Base-by-base conservation (phyloP, 768 basidiomycete genomes). In the Multifurca ochricompacta region DNA sequence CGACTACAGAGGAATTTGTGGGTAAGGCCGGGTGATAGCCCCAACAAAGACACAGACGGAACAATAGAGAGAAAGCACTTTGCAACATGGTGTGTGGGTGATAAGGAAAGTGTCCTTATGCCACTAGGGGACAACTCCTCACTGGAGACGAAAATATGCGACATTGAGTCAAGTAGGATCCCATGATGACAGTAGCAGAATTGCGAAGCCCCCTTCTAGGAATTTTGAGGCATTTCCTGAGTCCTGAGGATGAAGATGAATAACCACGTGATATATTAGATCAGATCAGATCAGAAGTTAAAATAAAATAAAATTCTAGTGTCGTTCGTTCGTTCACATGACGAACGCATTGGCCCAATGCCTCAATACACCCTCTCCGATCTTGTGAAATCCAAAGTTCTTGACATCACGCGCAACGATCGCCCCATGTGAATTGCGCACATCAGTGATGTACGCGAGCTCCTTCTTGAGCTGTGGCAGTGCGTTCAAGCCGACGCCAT, bases 391-490 rank as follows among this genome's bases (percentile, higher is more conserved):
- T 59, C 76, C 70, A 64, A 85, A 86, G 30, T 73, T 69, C 63
- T 81, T 73, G 51, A 80, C 66, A 58, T 90, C 87, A 40, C 89
- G 73, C 65, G 77, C 81, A 9, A 91, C 71, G 58, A 92, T 84
- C 53, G 79, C 71, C 4, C 76, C 86, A 68, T 92, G 89, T 25
- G 86, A 70, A 62, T 90, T 90, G 35, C 68, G 64, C 21, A 82
- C 73, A 1, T 69, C 69, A 18, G 73, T 68, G 60, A 91, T 82
- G 64, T 79, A 88, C 18, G 78, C 85, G 18, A 78, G 66, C 60
- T 86, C 77, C 68, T 91, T 91, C 71, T 80, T 75, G 43, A 91
- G 64, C 28, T 72, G 68, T 0, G 87, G 85, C 10, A 91, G 75
- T 39, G 70, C 71, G 66, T 91, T 91, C 35, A 92, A 66, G 73